These are phyloP conservation scores for Aspergillus sp. DNA, from an alignment of 2,329 filamentous ascomycete genomes.

Conservation along the genomic window DNA sequence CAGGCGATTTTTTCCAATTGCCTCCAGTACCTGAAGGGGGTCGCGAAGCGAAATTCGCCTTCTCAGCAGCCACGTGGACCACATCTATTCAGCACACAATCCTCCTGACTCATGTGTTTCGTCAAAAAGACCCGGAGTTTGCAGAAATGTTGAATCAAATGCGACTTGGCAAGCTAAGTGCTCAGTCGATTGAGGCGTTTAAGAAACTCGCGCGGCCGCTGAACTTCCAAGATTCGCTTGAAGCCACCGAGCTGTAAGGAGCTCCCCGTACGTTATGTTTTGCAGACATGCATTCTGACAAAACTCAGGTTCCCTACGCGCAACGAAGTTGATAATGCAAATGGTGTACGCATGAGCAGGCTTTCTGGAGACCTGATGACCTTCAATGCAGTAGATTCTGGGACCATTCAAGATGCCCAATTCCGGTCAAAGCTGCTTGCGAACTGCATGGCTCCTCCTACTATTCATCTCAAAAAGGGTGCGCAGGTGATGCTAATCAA, in stretches of 20 bases:
- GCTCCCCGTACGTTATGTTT: background rate
- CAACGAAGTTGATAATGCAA: conserved; percentile 80
- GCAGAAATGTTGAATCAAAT: conserved; percentile 97
- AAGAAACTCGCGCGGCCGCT: conserved; percentile 64
- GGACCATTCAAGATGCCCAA: conserved; percentile 57
- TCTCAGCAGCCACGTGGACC: conserved; percentile 85
- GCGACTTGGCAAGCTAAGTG: conserved; percentile 74
- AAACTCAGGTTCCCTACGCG: conserved; percentile 69
- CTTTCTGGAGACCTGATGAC: conserved; percentile 61
- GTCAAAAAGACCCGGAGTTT: conserved; percentile 85
- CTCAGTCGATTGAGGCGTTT: conserved; percentile 71
- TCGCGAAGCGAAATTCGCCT: conserved; percentile 76
- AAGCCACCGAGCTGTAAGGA: conserved; percentile 72
- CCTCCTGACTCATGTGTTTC: conserved; percentile 88
- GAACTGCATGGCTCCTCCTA: conserved; percentile 89
- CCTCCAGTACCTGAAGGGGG: conserved; percentile 77
- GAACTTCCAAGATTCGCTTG: conserved; percentile 64
- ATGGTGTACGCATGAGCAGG: conserved; percentile 63
- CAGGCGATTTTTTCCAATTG: conserved; percentile 95
- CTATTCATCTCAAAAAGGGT: conserved; percentile 75
- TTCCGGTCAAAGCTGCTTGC: conserved; percentile 69
- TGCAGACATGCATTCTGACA: conserved; percentile 12
- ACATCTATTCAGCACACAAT: conserved; percentile 95
- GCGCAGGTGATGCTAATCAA: conserved; percentile 99
- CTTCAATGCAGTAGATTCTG: conserved; percentile 70